A percentile compares a stretch with the other conserved stretches of the same genome.
Conservation (phyloP, 1,284 basidiomycete genomes). For the Rhodotorula glutinis region DNA sequence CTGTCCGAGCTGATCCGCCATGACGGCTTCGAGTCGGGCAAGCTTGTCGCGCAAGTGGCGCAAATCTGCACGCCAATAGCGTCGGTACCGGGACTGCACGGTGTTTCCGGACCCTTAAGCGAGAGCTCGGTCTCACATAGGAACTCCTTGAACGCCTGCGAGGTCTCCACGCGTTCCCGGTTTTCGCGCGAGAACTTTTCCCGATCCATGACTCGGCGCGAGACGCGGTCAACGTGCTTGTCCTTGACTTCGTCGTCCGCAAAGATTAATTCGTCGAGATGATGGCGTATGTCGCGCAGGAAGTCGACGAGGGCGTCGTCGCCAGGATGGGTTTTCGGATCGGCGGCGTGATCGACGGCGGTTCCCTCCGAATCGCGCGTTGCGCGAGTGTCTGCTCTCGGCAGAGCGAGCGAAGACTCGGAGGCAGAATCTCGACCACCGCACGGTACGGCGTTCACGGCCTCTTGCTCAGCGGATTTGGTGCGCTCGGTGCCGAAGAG, state of each 20-base stretch:
- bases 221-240: conserved; percentile 12
- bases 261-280: conserved; percentile 15
- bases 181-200: conserved; percentile 12
- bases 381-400: neutral
- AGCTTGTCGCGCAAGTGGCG: conserved; percentile 16
- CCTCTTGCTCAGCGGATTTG: neutral
- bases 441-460: neutral
- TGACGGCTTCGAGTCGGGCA: neutral
- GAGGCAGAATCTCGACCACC: neutral
- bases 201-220: conserved; percentile 17
- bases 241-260: conserved; percentile 8
- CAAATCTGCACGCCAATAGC: conserved; percentile 1
- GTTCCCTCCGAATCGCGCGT: neutral
- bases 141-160: conserved; percentile 21
- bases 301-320: neutral
- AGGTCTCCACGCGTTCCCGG: conserved; percentile 23
- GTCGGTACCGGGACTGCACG: no score
- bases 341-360: neutral
- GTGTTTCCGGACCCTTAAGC: no score
- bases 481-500: neutral
- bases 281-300: neutral
- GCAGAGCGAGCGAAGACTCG: neutral
- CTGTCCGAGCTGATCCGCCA: conserved; percentile 1
- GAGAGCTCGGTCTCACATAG: conserved; percentile 12
- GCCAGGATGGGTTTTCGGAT: neutral